phyloP scores from a whole-genome alignment of 2,329 filamentous ascomycete species.

The Amauroascus niger region DNA sequence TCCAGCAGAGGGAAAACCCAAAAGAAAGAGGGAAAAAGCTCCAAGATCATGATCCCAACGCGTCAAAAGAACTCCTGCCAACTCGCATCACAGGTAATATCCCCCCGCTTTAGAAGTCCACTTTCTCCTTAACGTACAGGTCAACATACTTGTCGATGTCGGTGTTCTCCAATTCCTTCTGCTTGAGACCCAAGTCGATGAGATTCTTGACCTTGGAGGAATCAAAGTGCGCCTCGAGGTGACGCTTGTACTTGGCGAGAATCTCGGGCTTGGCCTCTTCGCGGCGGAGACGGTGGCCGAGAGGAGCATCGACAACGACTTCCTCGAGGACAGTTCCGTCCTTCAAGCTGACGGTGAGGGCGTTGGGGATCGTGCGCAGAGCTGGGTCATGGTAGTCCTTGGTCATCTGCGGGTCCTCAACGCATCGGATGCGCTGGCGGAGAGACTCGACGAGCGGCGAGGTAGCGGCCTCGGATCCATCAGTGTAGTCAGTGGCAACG shows the following conservation, averaged over 20 bases:
- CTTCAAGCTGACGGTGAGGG: constrained; percentile 85
- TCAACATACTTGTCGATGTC: constrained; percentile 91
- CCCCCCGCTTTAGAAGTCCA: constrained; percentile 9
- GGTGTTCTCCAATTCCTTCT: constrained; percentile 64
- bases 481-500: constrained; percentile 84
- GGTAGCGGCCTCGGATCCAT: constrained; percentile 83
- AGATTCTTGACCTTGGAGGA: constrained; percentile 71
- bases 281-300: constrained; percentile 80
- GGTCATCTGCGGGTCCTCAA: constrained; percentile 93
- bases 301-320: constrained; percentile 82
- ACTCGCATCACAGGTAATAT: not conserved
- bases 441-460: constrained; percentile 83
- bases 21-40: too few species aligned
- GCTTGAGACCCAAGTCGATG: constrained; percentile 66
- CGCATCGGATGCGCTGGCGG: constrained; percentile 86
- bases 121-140: constrained; percentile 54
- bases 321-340: constrained; percentile 88
- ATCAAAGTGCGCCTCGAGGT: constrained; percentile 73
- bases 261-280: constrained; percentile 98
- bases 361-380: constrained; percentile 95
- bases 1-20: too few species aligned
- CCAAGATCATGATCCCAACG: not conserved
- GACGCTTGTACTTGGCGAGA: constrained; percentile 86
- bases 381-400: constrained; percentile 87
- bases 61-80: not conserved